Conservation (phyloP, 495 filamentous ascomycete genomes). For the Hypomontagnella submonticulosa region DNA sequence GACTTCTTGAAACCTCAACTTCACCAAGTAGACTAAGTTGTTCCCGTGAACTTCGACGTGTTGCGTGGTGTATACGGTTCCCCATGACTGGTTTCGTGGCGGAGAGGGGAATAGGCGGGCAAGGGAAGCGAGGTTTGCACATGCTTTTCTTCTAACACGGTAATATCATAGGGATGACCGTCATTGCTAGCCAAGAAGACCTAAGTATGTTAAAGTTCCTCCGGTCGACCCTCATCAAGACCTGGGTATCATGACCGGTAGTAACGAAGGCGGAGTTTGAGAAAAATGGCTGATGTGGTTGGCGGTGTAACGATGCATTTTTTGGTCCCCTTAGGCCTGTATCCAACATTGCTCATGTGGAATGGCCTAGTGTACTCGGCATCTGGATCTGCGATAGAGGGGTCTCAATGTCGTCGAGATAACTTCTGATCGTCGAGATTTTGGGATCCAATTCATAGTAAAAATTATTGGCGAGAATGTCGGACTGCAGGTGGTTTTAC, state of each 20-base stretch:
- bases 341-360: constrained; percentile 4
- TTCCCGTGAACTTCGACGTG: neutral
- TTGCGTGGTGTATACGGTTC: constrained; percentile 3
- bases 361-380: constrained; percentile 7
- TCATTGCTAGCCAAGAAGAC: neutral
- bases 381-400: neutral
- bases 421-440: neutral
- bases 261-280: neutral
- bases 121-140: neutral
- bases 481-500: too few species aligned
- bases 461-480: too few species aligned
- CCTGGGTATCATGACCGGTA: neutral
- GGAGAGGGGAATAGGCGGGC: neutral
- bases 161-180: neutral
- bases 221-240: neutral
- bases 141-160: neutral
- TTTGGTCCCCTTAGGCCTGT: neutral
- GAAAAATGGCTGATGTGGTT: constrained; percentile 6
- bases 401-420: neutral
- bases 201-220: neutral
- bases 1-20: constrained; percentile 10
- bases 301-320: constrained; percentile 40
- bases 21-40: constrained; percentile 6
- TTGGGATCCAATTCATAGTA: neutral
- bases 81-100: neutral